Evolutionary conservation across 441 rosid species (phyloP), one percentile per base, ranked within the genome.

Genomic region (Pelargonium exstipulatum): DNA sequence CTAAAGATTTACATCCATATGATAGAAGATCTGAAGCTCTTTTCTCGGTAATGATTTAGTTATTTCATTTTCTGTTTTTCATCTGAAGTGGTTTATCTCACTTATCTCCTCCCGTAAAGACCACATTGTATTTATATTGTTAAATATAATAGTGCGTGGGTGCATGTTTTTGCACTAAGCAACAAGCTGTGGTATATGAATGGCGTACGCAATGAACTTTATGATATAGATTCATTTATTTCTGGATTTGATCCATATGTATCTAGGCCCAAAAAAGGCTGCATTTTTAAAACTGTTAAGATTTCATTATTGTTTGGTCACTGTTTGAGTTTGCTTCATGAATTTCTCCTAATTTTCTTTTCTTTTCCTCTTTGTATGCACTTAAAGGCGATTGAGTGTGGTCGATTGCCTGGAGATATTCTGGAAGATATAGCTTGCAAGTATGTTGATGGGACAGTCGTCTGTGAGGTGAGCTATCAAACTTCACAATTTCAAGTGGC

Each of bases 311-410:
- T 0, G 13, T 26, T 72, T 53, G 37, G 20, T 51, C 20, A n/a
- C 17, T 53, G 22, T 53, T 53, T 16, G 60, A 2, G 22, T 53
- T 53, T 6, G 60, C 22, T 53, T 5, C 17, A 5, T 5, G 14
- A 18, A 66, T 61, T 43, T 68, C 43, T 6, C 29, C 42, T 55
- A 22, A 16, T 17, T 60, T 72, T 66, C 22, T 57, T 69, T 46
- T 17, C 26, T 17, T 43, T 70, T 46, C 53, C 63, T 32, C n/a
- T 40, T 57, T 55, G 4, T 62, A 60, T 75, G 18, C 51, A 48
- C 75, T 51, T 77, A 72, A 48, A 95, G 99, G 97, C 95, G 63
- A 86, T 95, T 80, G 98, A 90, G 72, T 88, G 89, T 74, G 98
- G 98, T 13, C 83, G 83, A 77, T 82, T 95, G 74, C 99, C 97